phyloP scores from a whole-genome alignment of 2,329 filamentous ascomycete species.

The Plenodomus tracheiphilus region DNA sequence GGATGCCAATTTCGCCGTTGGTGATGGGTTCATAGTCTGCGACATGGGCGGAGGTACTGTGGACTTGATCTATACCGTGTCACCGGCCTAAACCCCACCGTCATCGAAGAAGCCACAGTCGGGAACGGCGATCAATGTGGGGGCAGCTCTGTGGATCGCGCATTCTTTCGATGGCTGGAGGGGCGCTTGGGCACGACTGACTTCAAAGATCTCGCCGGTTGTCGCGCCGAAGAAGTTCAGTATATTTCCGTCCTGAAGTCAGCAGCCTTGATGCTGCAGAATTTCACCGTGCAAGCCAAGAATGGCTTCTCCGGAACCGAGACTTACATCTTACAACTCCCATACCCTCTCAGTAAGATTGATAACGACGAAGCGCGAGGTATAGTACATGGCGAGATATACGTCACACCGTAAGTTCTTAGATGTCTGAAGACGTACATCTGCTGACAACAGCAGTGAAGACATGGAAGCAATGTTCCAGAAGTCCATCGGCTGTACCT shows the following conservation, averaged over 20 bases:
- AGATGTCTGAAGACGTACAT: no score
- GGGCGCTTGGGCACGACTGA: slow-evolving; percentile 18
- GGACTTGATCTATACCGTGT: slow-evolving; percentile 31
- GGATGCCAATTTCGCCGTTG: slow-evolving; percentile 10
- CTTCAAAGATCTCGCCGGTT: slow-evolving; percentile 24
- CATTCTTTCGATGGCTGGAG: slow-evolving; percentile 27
- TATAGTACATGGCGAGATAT: slow-evolving; percentile 29
- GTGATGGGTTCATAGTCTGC: slow-evolving; percentile 31
- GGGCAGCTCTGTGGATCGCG: slow-evolving; percentile 30
- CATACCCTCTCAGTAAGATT: slow-evolving; percentile 17
- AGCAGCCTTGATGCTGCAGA: slow-evolving; percentile 19
- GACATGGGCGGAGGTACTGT: slow-evolving; percentile 38
- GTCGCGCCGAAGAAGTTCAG: slow-evolving; percentile 9
- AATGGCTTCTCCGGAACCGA: slow-evolving; percentile 24
- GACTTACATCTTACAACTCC: slow-evolving; percentile 18
- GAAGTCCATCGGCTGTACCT: slow-evolving; percentile 6
- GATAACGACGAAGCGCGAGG: slow-evolving; percentile 21
- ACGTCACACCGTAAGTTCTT: slow-evolving; percentile 17
- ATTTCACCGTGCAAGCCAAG: slow-evolving; percentile 25
- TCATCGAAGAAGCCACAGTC: slow-evolving; percentile 25
- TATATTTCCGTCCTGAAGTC: slow-evolving; percentile 17
- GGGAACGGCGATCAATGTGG: slow-evolving; percentile 34
- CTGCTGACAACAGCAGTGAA: slow-evolving; percentile 10
- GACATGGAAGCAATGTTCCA: slow-evolving; percentile 27
- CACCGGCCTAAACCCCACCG: slow-evolving; percentile 5